Base-by-base conservation (phyloP, 2,329 filamentous ascomycete species). In the Alternaria rosae region DNA sequence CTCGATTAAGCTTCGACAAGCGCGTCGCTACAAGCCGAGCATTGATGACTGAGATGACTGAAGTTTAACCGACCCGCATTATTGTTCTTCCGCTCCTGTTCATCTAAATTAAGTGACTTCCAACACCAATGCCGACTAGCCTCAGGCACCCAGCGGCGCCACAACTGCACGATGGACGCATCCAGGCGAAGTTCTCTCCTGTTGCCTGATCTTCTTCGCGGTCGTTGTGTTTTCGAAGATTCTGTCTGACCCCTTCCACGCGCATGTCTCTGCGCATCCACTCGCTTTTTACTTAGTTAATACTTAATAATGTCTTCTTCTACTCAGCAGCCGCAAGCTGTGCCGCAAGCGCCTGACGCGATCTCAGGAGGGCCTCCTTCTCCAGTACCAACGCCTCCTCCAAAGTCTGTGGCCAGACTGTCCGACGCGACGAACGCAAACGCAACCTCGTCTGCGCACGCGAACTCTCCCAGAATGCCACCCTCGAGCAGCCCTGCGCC, bases 251-350 rank as follows among this genome's bases (percentile, higher is more conserved):
- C 47, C 28, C 47, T 44, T 25, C 45, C 45, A 52, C 26, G 56
- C 59, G 59, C 62, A 44, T 55, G n/a, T 44, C 55, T 58, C 23
- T 45, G 55, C 59, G 54, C 62, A 56, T 62, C 56, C 62, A 50
- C 42, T 65, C 62, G 62, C 58, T 65, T 21, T 13, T 6, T 41
- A 57, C 47, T 54, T 43, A 54, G 23, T 59, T 43, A 44, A 56
- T 44, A 41, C 47, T 23, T 45, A 58, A 62, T 64, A 54, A 68
- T 68, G 66, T 67, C 66, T 54, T 43, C 59, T 30, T 54, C 54
- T 53, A 43, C 57, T n/a, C 41, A 44, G 23, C 54, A 59, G 41
- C 57, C 47, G 3, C 50, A 43, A 11, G 50, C 26, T 8, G 57
- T 47, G 28, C 48, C 62, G 17, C 54, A 55, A 17, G 62, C 55